These are phyloP conservation scores for Neonectria coccinea DNA, from an alignment of 2,329 filamentous ascomycete genomes.

Conservation along the genomic window DNA sequence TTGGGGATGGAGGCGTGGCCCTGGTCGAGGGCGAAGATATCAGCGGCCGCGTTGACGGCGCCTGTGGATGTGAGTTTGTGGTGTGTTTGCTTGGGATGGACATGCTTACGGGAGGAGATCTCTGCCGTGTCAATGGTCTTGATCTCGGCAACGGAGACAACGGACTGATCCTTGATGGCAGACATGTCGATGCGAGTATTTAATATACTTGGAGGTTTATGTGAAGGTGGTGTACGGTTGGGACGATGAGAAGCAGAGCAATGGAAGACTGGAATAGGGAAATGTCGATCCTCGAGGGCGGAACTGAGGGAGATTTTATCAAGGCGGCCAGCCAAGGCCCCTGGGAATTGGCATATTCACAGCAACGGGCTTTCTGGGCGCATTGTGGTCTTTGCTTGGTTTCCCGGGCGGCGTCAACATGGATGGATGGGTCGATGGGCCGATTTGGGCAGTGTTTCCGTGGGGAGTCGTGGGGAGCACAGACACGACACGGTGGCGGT, in stretches of 20 bases:
- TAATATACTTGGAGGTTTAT: conserved; percentile 12
- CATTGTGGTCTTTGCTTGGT: conserved; percentile 43
- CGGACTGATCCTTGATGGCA: conserved; percentile 38
- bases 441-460: conserved; percentile 32
- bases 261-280: conserved; percentile 3
- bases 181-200: conserved; percentile 32
- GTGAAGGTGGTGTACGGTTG: neutral
- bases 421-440: conserved; percentile 46
- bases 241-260: conserved; percentile 10
- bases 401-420: conserved; percentile 41
- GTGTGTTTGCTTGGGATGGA: neutral
- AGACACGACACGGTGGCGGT: conserved; percentile 43
- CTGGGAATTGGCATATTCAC: conserved; percentile 32
- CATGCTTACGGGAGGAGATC: conserved; percentile 31
- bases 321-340: conserved; percentile 28
- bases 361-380: conserved; percentile 42
- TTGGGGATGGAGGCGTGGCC: conserved; percentile 40
- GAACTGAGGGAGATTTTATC: conserved; percentile 37
- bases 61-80: conserved; percentile 35
- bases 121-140: conserved; percentile 25
- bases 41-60: conserved; percentile 40
- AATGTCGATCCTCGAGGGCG: conserved; percentile 10
- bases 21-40: conserved; percentile 40
- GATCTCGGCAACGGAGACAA: conserved; percentile 36
- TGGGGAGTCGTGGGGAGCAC: conserved; percentile 43